Base-by-base conservation (phyloP, 495 filamentous ascomycete genomes). In the Penicillium dipodomyicola region DNA sequence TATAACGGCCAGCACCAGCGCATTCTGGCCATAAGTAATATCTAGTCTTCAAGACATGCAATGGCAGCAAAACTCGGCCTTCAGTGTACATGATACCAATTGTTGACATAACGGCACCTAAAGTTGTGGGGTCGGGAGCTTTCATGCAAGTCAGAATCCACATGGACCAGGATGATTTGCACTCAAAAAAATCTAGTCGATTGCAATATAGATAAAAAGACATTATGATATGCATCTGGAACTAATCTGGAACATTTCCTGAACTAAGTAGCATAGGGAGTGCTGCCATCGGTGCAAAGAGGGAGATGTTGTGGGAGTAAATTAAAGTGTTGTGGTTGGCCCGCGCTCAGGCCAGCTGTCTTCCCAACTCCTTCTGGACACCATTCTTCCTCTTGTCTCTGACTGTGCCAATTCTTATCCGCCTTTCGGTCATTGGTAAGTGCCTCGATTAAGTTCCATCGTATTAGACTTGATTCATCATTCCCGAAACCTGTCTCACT, bases 341-440 rank as follows among this genome's bases (percentile, higher is more conserved):
- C 43, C 29, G 54, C 61, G 64, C 64, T 67, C 59, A 63, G 67
- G 64, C 61, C 64, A 69, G 62, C 59, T 67, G 56, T 59, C 64
- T 52, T 63, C 43, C 50, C 49, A 48, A 59, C 63, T 39, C 52
- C 52, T 58, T 58, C 22, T 45, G 37, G 37, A 49, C 35, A 37
- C 48, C 54, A 23, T 32, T 49, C 37, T 48, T 54, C 49, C 45
- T 47, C 32, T 54, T 33, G 50, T 56, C 33, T 59, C 54, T 60
- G 60, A 58, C 45, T 54, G 52, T 54, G 52, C 47, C 52, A 54
- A 47, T 47, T 29, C 22, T 14, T 40, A 52, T 52, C 49, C 52
- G 30, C 42, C 52, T 47, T 47, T 54, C 52, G 47, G 52, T 54
- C 41, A 35, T 20, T 45, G 39, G 52, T 54, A 33, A 39, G 52